A percentile compares a stretch with the other conserved stretches of the same genome.
Conservation (phyloP, 2,329 filamentous ascomycete species). For the Dendrostoma leiphaemia region DNA sequence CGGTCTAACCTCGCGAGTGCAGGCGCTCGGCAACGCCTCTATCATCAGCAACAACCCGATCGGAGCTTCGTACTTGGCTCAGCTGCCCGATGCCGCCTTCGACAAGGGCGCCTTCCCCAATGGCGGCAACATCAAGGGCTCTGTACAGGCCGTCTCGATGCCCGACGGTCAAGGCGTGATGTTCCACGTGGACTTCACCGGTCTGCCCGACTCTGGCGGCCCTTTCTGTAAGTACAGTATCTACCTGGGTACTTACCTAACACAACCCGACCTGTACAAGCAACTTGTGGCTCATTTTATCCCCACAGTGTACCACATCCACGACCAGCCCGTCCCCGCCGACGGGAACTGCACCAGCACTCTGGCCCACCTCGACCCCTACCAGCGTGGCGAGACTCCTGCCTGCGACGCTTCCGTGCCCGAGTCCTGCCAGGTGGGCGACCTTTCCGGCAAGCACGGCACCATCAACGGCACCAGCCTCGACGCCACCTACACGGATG, state of each 20-base stretch:
- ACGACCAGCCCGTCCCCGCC: conserved; percentile 59
- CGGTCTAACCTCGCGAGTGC: neutral
- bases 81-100: conserved; percentile 11
- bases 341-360: conserved; percentile 72
- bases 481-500: conserved; percentile 50
- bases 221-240: conserved; percentile 33
- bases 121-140: conserved; percentile 22
- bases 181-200: conserved; percentile 30
- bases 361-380: conserved; percentile 70
- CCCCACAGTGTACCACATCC: conserved; percentile 68
- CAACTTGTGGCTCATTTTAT: no score
- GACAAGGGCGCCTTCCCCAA: conserved; percentile 10
- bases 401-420: conserved; percentile 57
- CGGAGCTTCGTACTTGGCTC: conserved; percentile 13
- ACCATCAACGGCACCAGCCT: conserved; percentile 53
- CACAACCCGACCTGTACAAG: no score
- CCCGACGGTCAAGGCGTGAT: conserved; percentile 29
- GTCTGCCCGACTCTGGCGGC: conserved; percentile 30
- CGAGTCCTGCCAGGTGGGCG: conserved; percentile 71
- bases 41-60: conserved; percentile 9
- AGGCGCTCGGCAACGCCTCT: conserved; percentile 14
- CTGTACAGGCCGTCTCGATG: conserved; percentile 26
- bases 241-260: no score
- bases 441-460: conserved; percentile 73
- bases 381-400: conserved; percentile 58